These are phyloP conservation scores for Vigna angularis DNA, from an alignment of 306 rosid species.

Conservation along the genomic window DNA sequence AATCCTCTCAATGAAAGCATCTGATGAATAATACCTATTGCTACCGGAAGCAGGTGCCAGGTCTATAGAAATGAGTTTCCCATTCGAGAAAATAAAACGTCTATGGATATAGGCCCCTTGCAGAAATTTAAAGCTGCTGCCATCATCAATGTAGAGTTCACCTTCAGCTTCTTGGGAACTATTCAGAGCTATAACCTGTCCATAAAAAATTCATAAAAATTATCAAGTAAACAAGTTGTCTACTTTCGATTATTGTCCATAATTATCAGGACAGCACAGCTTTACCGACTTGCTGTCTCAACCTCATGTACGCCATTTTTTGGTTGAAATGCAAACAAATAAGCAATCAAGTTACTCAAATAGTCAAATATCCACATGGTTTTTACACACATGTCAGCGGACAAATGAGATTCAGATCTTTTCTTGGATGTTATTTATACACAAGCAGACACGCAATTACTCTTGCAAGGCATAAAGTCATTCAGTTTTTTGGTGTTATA, in stretches of 20 bases:
- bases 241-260: constrained; percentile 22
- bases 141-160: constrained; percentile 87
- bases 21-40: constrained; percentile 48
- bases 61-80: constrained; percentile 71
- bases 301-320: constrained; percentile 2
- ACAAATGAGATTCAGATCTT: constrained; percentile 13
- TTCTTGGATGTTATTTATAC: background rate
- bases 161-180: constrained; percentile 95
- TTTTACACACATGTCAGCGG: background rate
- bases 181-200: constrained; percentile 90
- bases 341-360: constrained; percentile 24
- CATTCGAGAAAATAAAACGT: constrained; percentile 72
- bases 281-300: constrained; percentile 2
- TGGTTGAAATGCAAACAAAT: constrained; percentile 25
- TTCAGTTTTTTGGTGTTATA: background rate
- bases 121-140: constrained; percentile 77
- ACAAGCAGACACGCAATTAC: constrained; percentile 5
- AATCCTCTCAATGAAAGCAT: constrained; percentile 77
- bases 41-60: constrained; percentile 53
- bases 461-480: constrained; percentile 24
- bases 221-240: constrained; percentile 29
- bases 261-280: background rate
- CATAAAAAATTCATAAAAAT: constrained; percentile 38
- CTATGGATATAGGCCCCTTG: constrained; percentile 89
- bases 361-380: background rate